Evolutionary conservation across 1,284 basidiomycete species (phyloP), one percentile per base, ranked within the genome.

Genomic region (Trichosporon sp.): DNA sequence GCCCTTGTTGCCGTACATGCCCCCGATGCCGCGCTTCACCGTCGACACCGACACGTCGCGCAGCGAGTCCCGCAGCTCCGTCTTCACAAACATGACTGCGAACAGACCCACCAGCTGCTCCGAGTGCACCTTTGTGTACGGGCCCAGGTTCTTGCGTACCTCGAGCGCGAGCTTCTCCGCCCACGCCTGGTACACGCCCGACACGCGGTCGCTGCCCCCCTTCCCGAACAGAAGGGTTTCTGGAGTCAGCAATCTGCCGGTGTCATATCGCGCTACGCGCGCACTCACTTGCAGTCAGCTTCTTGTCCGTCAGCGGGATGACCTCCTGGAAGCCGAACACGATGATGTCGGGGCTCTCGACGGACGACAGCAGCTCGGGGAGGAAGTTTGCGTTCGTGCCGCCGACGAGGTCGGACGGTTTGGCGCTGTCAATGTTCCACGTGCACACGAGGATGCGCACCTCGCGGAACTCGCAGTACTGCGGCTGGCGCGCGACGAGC

Each of bases 1-100:
- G 15, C 96, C 96, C 90, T 99, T 98, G 82, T 99, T 99, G 1
- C 96, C 96, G 79, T 96, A 98, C 70, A 90, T 86, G 5, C 93
- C 93, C 1, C 91, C 91, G 87, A 98, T 91, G 0, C 96, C 96
- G 25, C 82, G 86, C 84, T 98, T 98, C 73, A 98, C 87, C 0
- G 89, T 91, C 1, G 89, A 89, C 35, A 93, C 89, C 7, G 89
- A 87, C 11, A 89, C 84, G 79, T 95, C 90, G 72, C 88, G 87
- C 67, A 98, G 80, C 53, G 85, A 82, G 9, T 79, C 76, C 68
- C 78, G 79, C 72, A 85, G 72, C 62, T 69, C 69, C 23, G 73
- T 62, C 65, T 82, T 83, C 75, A 96, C 88, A 73, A 98, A 95
- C 31, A 97, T 87, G 74, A 92, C 93, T 7, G 88, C 90, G 80